phyloP scores from a whole-genome alignment of 257 asterid genomes.

The Nicotiana benthamiana region DNA sequence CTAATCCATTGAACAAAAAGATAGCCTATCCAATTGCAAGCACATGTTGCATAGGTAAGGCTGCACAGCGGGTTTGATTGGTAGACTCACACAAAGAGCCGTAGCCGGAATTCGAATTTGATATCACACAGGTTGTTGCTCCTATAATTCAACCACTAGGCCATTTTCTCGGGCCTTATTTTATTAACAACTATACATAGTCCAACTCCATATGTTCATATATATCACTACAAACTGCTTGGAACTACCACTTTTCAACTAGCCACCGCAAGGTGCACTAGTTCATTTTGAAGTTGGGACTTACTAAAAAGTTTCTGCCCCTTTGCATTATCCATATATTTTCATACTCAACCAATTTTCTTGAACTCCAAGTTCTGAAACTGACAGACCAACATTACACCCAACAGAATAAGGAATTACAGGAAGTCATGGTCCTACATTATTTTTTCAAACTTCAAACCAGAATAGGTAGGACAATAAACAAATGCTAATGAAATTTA shows the following conservation, averaged over 20 bases:
- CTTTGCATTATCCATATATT: not conserved
- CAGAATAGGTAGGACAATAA: not conserved
- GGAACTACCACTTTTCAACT: not conserved
- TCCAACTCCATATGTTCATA: not conserved
- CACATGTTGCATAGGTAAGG: too few species aligned
- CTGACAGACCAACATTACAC: not conserved
- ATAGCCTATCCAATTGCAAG: too few species aligned
- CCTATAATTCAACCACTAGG: not conserved
- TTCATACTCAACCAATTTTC: not conserved
- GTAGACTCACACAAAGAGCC: not conserved
- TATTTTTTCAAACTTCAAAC: not conserved
- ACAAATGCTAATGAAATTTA: not conserved
- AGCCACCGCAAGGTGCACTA: not conserved
- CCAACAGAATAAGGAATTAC: not conserved
- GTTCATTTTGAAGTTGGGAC: not conserved
- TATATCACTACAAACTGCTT: not conserved
- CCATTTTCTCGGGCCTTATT: not conserved
- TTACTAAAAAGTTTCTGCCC: not conserved
- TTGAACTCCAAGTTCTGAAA: not conserved
- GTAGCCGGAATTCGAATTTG: not conserved
- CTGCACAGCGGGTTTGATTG: not conserved
- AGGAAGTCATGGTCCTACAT: not conserved
- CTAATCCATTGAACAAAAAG: too few species aligned
- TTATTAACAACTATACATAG: not conserved
- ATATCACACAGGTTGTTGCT: not conserved